Conservation (phyloP, 768 basidiomycete species). For the Calocera cornea region DNA sequence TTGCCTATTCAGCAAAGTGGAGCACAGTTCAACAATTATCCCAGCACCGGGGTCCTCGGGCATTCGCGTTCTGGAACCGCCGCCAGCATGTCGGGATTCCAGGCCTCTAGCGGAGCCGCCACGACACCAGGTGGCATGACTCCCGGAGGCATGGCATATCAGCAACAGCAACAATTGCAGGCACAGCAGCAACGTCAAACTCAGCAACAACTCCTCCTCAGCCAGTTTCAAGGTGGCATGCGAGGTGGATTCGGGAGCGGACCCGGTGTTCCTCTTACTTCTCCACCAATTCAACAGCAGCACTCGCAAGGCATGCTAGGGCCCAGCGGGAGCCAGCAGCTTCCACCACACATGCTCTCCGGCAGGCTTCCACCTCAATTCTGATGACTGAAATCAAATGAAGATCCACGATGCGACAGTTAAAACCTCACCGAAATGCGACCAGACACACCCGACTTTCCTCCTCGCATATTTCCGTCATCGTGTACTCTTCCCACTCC, state of each 20-base stretch:
- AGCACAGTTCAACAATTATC: neutral
- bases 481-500: no score
- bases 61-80: neutral
- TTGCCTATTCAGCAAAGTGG: neutral
- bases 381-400: neutral
- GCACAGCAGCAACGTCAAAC: neutral
- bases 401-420: neutral
- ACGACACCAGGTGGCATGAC: neutral
- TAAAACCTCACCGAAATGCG: neutral
- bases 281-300: neutral
- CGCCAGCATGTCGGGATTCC: neutral
- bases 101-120: neutral
- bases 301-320: neutral
- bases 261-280: neutral
- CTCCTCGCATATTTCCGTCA: no score
- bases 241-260: neutral
- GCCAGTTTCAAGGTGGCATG: neutral
- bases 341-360: neutral
- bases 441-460: no score
- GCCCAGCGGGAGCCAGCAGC: neutral
- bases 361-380: neutral
- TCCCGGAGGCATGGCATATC: neutral
- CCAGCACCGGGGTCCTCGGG: neutral
- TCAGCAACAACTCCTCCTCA: neutral
- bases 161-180: neutral